A percentile compares a stretch with the other conserved stretches of the same genome.
These are phyloP conservation scores for Rauvolfia tetraphylla DNA, from an alignment of 257 asterid species.

Conservation along the genomic window DNA sequence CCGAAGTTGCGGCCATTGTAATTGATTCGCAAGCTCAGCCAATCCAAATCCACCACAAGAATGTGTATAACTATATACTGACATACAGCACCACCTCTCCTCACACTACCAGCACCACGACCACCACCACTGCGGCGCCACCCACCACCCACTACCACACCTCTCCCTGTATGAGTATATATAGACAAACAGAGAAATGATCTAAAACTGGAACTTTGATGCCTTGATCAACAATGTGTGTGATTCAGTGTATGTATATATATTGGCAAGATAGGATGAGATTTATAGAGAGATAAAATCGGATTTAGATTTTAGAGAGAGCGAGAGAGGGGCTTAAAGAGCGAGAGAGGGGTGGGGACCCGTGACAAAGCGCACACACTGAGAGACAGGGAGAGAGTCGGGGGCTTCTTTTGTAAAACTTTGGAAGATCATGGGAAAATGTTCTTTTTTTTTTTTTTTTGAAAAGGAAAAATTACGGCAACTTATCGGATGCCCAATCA, in stretches of 20 bases:
- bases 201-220: slow-evolving; percentile 1
- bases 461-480: not conserved
- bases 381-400: not conserved
- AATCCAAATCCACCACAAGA: slow-evolving; percentile 29
- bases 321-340: not conserved
- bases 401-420: slow-evolving; percentile 12
- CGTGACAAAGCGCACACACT: not conserved
- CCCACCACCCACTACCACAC: not conserved
- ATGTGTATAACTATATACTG: slow-evolving; percentile 20
- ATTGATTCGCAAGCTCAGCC: slow-evolving; percentile 28
- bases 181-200: not conserved
- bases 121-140: not conserved
- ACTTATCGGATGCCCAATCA: not conserved
- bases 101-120: slow-evolving; percentile 2
- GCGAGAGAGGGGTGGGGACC: slow-evolving; percentile 6
- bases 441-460: not conserved
- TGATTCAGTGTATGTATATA: slow-evolving; percentile 3
- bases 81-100: slow-evolving; percentile 34
- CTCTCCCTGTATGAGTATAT: not conserved
- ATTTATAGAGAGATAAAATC: slow-evolving; percentile 2
- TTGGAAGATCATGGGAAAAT: not conserved
- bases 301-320: not conserved
- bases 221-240: slow-evolving; percentile 16
- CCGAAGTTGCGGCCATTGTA: slow-evolving; percentile 39
- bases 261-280: not conserved